phyloP scores from a whole-genome alignment of 148 eudicot genomes.

The Rhododendron henanense region DNA sequence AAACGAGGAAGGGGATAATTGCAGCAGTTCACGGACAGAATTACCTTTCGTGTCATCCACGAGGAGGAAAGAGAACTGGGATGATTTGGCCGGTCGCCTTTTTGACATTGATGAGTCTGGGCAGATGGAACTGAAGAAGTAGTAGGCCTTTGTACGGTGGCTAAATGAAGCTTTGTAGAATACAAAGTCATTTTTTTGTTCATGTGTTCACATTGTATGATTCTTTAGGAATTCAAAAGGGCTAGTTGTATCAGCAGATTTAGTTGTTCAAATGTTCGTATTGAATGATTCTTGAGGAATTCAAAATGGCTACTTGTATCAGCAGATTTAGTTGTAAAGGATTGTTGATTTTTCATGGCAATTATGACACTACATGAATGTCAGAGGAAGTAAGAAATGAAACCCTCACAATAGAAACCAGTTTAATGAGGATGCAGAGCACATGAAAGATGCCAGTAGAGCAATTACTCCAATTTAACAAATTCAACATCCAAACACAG shows the following conservation, averaged over 20 bases:
- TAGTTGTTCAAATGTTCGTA: not conserved
- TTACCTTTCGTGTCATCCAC: slow-evolving; percentile 27
- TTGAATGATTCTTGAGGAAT: not conserved
- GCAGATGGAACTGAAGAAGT: slow-evolving; percentile 37
- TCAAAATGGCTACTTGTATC: not conserved
- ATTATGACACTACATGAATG: not conserved
- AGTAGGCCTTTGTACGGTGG: not conserved
- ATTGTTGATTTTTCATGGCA: too few species aligned
- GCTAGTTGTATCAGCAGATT: not conserved
- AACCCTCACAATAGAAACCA: not conserved
- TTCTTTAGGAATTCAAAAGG: not conserved
- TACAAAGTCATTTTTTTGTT: slow-evolving; percentile 1
- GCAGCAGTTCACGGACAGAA: slow-evolving; percentile 25
- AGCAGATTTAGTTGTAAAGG: not conserved
- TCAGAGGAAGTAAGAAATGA: not conserved
- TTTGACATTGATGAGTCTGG: slow-evolving; percentile 64
- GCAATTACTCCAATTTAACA: not conserved
- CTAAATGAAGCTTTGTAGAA: not conserved
- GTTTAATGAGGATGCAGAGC: not conserved
- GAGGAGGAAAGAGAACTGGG: slow-evolving; percentile 60
- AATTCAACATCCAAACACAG: not conserved
- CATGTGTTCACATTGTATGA: not conserved
- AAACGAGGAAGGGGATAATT: slow-evolving; percentile 32
- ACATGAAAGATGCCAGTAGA: not conserved
- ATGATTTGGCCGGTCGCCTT: slow-evolving; percentile 43